Base-by-base conservation (phyloP, 768 basidiomycete genomes). In the Paxillus ammoniavirescens region DNA sequence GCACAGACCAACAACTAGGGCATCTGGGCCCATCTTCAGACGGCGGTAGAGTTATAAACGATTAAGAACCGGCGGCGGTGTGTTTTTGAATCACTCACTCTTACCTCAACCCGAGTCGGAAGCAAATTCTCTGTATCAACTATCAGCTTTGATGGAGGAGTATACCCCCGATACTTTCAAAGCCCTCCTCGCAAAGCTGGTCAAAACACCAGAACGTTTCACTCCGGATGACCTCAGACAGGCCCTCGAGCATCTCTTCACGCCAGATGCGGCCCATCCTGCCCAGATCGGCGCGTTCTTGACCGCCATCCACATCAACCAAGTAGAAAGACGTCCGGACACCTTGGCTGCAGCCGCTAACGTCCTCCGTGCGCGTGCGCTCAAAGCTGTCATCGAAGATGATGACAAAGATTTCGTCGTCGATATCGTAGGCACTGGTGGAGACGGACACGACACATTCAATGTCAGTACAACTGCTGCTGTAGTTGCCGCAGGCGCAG, bases 401-500 rank as follows among this genome's bases (percentile, higher is more conserved):
- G 68, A 67, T 2, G 80, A 85, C 41, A 69, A 75, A 5, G 91
- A 95, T 67, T 91, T 91, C 50, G 81, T 91, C 13, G 87, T 81
- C 5, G 69, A 71, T 54, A 68, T 71, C 45, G 69, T 72, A 37
- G 69, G 69, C 3, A 71, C 69, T 0, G 68, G 96, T 10, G 96
- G 97, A 7, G 97, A 98, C 71, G 94, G 94, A 0, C 84, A 94
- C 70, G 91, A 98, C 64, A 87, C 95, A 0, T 98, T 94, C 80
- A 98, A 98, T 67, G 95, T 98, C 49, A 95, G 93, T 66, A 98
- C 96, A 1, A 87, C 92, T 2, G 95, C 96, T 2, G 95, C 82
- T 1, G 81, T 99, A 56, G 91, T 98, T 17, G 96, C 95, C 28
- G 93, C 94, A 21, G 96, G 95, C 13, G 91, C 94, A 7, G 96